A percentile compares a stretch with the other conserved stretches of the same genome.
Conservation (phyloP, 2,329 filamentous ascomycete genomes). For the Aspergillus hortae region DNA sequence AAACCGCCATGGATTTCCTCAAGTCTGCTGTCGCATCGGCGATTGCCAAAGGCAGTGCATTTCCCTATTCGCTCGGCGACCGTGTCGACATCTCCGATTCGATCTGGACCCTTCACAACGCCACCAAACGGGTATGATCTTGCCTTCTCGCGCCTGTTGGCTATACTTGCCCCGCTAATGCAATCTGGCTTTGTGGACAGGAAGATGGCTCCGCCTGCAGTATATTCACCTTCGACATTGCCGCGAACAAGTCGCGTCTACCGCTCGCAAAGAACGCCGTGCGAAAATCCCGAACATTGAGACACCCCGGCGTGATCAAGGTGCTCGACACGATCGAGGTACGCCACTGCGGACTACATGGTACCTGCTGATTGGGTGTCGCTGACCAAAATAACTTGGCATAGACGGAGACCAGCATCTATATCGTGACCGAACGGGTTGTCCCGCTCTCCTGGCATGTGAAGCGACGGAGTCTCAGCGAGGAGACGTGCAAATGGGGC, state of each 20-base stretch:
- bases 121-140: conserved; percentile 72
- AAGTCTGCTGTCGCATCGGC: conserved; percentile 97
- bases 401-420: conserved; percentile 89
- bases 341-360: conserved; percentile 21
- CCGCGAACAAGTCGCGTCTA: conserved; percentile 72
- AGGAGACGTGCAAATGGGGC: conserved; percentile 97
- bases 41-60: conserved; percentile 89
- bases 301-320: conserved; percentile 92
- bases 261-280: conserved; percentile 90
- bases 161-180: conserved; percentile 10
- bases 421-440: conserved; percentile 90
- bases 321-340: conserved; percentile 94
- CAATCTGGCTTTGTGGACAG: conserved; percentile 43
- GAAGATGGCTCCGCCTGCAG: conserved; percentile 93
- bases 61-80: conserved; percentile 90
- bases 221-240: conserved; percentile 93
- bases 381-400: conserved; percentile 1
- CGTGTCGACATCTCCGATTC: conserved; percentile 88
- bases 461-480: conserved; percentile 78
- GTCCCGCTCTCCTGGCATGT: conserved; percentile 86
- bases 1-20: conserved; percentile 78
- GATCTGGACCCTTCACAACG: conserved; percentile 95
- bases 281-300: conserved; percentile 85
- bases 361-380: background rate
- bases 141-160: background rate